Evolutionary conservation across 768 basidiomycete genomes (phyloP).

Genomic region (Tephrocybe sp.): DNA sequence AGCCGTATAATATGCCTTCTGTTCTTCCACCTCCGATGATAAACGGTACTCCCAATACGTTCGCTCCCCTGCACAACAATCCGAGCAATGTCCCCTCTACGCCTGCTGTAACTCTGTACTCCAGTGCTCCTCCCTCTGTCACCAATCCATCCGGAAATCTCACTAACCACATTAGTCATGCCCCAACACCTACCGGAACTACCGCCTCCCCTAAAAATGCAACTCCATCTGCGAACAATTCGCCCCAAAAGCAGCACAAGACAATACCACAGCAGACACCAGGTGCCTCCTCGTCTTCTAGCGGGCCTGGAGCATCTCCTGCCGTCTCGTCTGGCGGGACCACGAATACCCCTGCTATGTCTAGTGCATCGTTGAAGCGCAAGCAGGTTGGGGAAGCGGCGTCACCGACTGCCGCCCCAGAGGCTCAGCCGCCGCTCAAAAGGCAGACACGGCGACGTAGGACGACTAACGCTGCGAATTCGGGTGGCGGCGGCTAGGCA

Average conservation of each 20-base stretch:
- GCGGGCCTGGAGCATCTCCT: conserved; percentile 32
- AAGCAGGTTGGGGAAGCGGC: conserved; percentile 44
- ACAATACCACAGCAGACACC: conserved; percentile 39
- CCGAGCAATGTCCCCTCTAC: conserved; percentile 21
- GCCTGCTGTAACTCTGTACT: conserved; percentile 48
- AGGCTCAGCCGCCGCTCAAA: conserved; percentile 49
- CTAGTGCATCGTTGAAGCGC: conserved; percentile 54
- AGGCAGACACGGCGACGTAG: conserved; percentile 54
- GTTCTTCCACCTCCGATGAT: conserved; percentile 11
- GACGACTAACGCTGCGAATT: conserved; percentile 41
- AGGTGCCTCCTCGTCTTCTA: conserved; percentile 30
- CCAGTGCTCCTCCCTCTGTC: conserved; percentile 46
- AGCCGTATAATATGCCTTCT: conserved; percentile 21
- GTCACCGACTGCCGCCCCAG: conserved; percentile 49
- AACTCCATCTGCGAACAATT: conserved; percentile 49
- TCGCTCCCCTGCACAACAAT: conserved; percentile 17
- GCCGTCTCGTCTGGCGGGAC: conserved; percentile 36
- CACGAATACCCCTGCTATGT: conserved; percentile 49
- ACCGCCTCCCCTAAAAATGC: conserved; percentile 53
- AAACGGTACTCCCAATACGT: conserved; percentile 10
- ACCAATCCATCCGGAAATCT: conserved; percentile 38
- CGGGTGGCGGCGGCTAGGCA: conserved; percentile 21
- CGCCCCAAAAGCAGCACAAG: conserved; percentile 66
- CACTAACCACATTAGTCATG: not conserved
- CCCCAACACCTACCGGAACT: conserved; percentile 25